phyloP scores from a whole-genome alignment of 148 eudicot species.

The Dysphania ambrosioides region DNA sequence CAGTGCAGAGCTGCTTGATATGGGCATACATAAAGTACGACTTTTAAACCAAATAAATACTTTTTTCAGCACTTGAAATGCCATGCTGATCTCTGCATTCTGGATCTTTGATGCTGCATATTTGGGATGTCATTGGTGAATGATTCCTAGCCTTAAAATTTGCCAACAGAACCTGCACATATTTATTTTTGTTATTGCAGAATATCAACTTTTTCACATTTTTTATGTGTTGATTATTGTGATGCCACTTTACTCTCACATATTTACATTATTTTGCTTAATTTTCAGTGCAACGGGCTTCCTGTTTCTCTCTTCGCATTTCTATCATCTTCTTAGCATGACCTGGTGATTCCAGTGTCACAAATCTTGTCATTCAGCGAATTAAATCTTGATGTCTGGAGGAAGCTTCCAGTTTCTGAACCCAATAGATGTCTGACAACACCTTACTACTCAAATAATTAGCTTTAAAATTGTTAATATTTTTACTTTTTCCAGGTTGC shows the following conservation, averaged over 20 bases:
- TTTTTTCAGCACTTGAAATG: slow-evolving; percentile 32
- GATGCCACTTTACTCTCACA: slow-evolving; percentile 8
- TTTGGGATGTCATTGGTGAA: slow-evolving; percentile 38
- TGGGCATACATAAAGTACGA: slow-evolving; percentile 25
- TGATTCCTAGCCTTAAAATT: slow-evolving; percentile 41
- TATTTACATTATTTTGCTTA: not conserved
- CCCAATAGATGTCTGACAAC: not conserved
- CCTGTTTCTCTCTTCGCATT: slow-evolving; percentile 1
- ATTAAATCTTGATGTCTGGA: not conserved
- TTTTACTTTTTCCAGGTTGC: not conserved
- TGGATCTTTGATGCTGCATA: slow-evolving; percentile 45
- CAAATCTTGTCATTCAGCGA: not conserved
- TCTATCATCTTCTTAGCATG: not conserved
- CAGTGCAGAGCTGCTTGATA: slow-evolving; percentile 35
- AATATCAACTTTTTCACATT: slow-evolving; percentile 29
- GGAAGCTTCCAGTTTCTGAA: not conserved
- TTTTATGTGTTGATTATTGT: slow-evolving; percentile 14
- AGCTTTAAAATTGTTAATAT: slow-evolving; percentile 8
- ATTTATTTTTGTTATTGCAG: slow-evolving; percentile 54
- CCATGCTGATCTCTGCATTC: slow-evolving; percentile 47
- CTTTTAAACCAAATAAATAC: slow-evolving; percentile 36
- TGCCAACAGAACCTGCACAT: slow-evolving; percentile 60
- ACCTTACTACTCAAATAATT: not conserved
- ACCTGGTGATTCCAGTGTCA: not conserved
- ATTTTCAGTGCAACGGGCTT: not conserved